Conservation (phyloP, 257 asterid genomes). For the Penstemon barbatus region DNA sequence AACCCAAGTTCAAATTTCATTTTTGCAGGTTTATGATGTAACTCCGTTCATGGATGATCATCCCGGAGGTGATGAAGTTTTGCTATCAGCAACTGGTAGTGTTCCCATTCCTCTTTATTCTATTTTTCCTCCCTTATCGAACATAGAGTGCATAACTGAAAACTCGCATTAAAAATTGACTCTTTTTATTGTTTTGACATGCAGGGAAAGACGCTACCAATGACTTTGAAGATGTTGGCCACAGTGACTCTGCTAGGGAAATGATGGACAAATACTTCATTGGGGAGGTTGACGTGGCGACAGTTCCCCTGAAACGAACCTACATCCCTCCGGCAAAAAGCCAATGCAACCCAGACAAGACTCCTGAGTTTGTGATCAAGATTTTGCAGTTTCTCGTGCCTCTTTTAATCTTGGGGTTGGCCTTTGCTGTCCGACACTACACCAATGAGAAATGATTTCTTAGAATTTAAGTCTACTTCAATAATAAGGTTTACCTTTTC, state of each 20-base stretch:
- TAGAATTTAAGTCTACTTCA: not conserved
- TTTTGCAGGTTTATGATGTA: constrained; percentile 76
- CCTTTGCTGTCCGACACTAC: constrained; percentile 67
- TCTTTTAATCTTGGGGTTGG: constrained; percentile 72
- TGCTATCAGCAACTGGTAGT: constrained; percentile 79
- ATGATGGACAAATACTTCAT: constrained; percentile 67
- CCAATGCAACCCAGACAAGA: constrained; percentile 50
- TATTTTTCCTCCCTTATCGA: not conserved
- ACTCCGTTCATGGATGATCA: constrained; percentile 94
- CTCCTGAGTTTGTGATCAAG: constrained; percentile 62
- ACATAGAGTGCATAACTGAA: not conserved
- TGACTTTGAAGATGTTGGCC: constrained; percentile 84
- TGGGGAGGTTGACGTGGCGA: constrained; percentile 60
- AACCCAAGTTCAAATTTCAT: not conserved
- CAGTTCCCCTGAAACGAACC: constrained; percentile 64
- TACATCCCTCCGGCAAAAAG: constrained; percentile 45
- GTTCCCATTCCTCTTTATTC: constrained; percentile 4
- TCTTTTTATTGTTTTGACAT: constrained; percentile 5
- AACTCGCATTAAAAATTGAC: not conserved
- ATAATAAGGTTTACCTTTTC: not conserved
- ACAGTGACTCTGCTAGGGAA: constrained; percentile 74
- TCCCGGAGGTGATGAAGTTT: constrained; percentile 94
- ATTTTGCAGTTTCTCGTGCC: constrained; percentile 77
- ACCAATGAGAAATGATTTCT: constrained; percentile 62
- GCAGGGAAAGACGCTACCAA: constrained; percentile 85